Base-by-base conservation (phyloP, 352 stramenopile species). In the Pythium periplocum region DNA sequence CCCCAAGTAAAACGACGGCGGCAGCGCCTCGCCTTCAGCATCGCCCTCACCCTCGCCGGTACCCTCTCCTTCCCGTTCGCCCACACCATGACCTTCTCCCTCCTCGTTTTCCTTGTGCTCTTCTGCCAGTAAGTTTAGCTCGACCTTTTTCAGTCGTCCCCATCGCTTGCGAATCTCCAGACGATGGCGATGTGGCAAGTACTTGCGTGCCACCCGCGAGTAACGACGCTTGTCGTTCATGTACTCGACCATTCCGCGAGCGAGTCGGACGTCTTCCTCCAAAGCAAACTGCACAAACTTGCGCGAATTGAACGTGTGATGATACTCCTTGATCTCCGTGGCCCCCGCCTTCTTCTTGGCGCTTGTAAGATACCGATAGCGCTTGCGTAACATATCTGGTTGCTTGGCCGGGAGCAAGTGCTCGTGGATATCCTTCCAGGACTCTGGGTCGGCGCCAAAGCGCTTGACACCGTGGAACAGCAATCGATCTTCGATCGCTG, bases 201-300 rank as follows among this genome's bases (percentile, higher is more conserved):
- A 78, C 9, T 70, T 66, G n/a, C 67, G 71, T 0, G 68, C 64
- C 8, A 91, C 74, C 11, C 69, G 68, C 34, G 77, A 62, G 64
- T 89, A 94, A 11, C 71, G 70, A 43, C 77, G 70, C 26, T 73
- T 80, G 45, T 88, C 75, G n/a, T 73, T 60, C 55, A 77, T 68
- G 7, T 87, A 79, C 48, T 85, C 77, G 43, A 86, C 55, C 26
- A 90, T 66, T 4, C 81, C 83, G n/a, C 83, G 73, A 4, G 73
- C 71, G 48, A 94, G 73, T 4, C 83, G 76, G 33, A 94, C 45
- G 42, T 94, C 84, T 53, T 94, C 84, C 71, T 94, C 84, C 5
- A 91, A 59, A 47, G 89, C 57, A 81, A 81, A 94, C 12, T 57
- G 60, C 17, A 66, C 64, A 35, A 67, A 71, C 32, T 71, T 64